Evolutionary conservation across 2,329 filamentous ascomycete species (phyloP).

Genomic region (Calonectria leucothoes): DNA sequence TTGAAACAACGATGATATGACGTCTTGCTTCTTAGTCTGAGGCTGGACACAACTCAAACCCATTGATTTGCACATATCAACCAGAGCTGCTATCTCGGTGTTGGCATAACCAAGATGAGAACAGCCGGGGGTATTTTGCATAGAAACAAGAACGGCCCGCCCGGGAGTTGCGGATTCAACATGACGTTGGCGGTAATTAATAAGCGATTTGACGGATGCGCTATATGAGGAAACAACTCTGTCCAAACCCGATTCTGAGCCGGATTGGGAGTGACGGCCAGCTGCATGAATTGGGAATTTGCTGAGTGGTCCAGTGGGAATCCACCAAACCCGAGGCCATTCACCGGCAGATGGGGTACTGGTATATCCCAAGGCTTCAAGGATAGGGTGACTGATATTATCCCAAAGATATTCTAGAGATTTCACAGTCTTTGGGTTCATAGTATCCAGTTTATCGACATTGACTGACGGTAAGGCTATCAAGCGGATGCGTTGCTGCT

Average conservation of each 20-base stretch:
- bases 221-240: background rate
- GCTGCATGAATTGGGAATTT: slow-evolving; percentile 10
- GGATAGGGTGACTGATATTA: background rate
- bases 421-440: background rate
- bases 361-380: background rate
- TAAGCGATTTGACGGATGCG: background rate
- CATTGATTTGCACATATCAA: background rate
- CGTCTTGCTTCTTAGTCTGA: background rate
- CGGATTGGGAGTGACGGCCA: background rate
- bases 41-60: background rate
- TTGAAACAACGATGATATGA: background rate
- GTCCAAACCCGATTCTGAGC: background rate
- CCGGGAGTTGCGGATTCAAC: background rate
- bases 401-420: background rate
- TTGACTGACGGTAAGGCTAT: background rate
- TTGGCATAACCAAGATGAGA: slow-evolving; percentile 21
- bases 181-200: background rate
- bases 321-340: background rate
- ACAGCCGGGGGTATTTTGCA: background rate
- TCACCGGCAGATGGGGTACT: background rate
- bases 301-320: background rate
- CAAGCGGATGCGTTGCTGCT: background rate
- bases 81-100: background rate
- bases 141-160: background rate
- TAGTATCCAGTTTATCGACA: background rate